Evolutionary conservation across 257 asterid species (phyloP), one percentile per base, ranked within the genome.

Genomic region (Solanum arcanum): DNA sequence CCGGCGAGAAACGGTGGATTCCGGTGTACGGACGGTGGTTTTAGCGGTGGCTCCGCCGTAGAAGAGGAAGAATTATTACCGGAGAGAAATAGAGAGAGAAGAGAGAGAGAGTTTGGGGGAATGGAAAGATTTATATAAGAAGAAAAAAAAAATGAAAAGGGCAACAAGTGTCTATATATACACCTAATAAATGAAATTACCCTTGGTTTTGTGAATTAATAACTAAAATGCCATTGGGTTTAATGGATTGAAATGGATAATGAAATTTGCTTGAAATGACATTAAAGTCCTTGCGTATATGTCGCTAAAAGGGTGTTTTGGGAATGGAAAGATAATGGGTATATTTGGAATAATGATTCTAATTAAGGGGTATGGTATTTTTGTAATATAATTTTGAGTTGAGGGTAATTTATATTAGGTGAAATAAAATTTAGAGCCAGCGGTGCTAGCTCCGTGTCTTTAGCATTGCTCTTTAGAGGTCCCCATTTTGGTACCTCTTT

Each of bases 11-110:
- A 6, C 35, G 89, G 89, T 69, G 86, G 91, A 82, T 89, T 88
- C 91, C 89, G 89, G 75, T 20, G 27, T 35, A 44, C 72, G 69
- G 86, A 21, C 52, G 89, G 89, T 87, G 84, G 87, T n/a, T n/a
- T 9, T 56, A 62, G 81, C 3, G 76, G 91, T 49, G 64, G 85
- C 90, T 23, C 90, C 88, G 90, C 92, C 91, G 90, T n/a, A 27
- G 86, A 23, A 90, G 88, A 13, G 89, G 87, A 42, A 13, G 77
- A 59, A n/a, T 49, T 60, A 39, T 10, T 2, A 41, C 64, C 64
- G 70, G 86, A 72, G 88, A 85, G 70, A 77, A 27, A 88, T 31
- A 47, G 46, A 20, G 42, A 47, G 20, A 52, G 39, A 37, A 6
- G 7, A 68, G 25, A 29, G 37, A 52, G 74, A 69, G 66, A 35